A percentile compares a stretch with the other conserved stretches of the same genome.
These are phyloP conservation scores for Ophiobolus disseminans DNA, from an alignment of 2,329 filamentous ascomycete genomes.

Conservation along the genomic window DNA sequence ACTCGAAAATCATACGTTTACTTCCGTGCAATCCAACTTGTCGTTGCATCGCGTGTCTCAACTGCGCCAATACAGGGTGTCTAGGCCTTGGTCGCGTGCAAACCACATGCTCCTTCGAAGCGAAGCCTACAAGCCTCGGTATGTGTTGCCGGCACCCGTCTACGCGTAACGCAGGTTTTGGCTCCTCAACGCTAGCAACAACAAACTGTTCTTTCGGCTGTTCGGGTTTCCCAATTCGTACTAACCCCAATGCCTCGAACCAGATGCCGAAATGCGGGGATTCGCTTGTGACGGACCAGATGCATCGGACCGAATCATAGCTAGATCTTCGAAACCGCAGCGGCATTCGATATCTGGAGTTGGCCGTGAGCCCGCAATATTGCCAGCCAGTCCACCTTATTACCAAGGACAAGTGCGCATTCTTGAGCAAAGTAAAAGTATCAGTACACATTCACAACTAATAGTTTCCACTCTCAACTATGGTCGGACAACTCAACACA, in stretches of 20 bases:
- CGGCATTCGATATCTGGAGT: not conserved
- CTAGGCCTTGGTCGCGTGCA: too few species aligned
- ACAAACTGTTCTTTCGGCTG: not conserved
- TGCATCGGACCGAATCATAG: conserved; percentile 1
- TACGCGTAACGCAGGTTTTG: not conserved
- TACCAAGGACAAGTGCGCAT: too few species aligned
- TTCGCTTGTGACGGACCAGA: not conserved
- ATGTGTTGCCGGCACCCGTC: not conserved
- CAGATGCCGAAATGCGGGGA: not conserved
- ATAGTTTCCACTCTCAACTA: conserved; percentile 3
- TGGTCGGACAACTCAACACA: conserved; percentile 21
- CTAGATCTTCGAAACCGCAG: not conserved
- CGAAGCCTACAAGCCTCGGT: not conserved
- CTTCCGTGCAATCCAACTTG: too few species aligned
- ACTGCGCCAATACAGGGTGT: too few species aligned
- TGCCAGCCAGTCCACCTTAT: not conserved
- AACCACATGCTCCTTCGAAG: too few species aligned
- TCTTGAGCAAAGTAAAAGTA: too few species aligned
- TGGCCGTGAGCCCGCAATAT: not conserved
- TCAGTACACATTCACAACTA: too few species aligned
- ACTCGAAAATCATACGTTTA: too few species aligned
- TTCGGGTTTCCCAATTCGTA: not conserved
- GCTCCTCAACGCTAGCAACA: not conserved
- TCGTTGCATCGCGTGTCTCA: too few species aligned
- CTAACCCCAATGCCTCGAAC: not conserved